Percentiles rank a stretch among this genome's conserved stretches.
These are phyloP conservation scores for Taphrina deformans DNA, from an alignment of 1,139 yeast genomes.

Conservation along the genomic window DNA sequence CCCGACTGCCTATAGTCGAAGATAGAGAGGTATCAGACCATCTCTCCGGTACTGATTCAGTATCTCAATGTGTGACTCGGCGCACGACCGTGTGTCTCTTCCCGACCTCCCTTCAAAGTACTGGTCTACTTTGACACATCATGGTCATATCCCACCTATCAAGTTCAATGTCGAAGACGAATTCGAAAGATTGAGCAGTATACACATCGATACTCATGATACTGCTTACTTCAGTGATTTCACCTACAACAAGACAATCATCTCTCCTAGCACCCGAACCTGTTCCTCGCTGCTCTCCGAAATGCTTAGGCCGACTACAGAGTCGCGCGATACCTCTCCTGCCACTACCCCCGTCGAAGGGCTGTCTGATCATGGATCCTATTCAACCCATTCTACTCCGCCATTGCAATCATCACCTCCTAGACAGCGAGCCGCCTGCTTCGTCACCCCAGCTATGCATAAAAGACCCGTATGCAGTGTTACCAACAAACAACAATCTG, in stretches of 20 bases:
- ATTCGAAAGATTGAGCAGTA: not conserved
- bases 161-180: slow-evolving; percentile 3
- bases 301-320: slow-evolving; percentile 10
- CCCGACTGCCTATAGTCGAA: slow-evolving; percentile 11
- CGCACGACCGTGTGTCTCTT: not conserved
- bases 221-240: slow-evolving; percentile 20
- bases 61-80: not conserved
- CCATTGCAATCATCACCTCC: slow-evolving; percentile 26
- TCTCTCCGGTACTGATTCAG: not conserved
- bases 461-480: not conserved
- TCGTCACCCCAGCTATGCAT: not conserved
- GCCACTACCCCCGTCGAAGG: slow-evolving; percentile 20
- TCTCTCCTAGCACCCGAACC: slow-evolving; percentile 22
- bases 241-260: slow-evolving; percentile 7
- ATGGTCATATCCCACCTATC: not conserved
- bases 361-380: slow-evolving; percentile 26
- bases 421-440: not conserved
- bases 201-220: slow-evolving; percentile 8
- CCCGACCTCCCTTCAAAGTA: slow-evolving; percentile 18
- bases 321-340: slow-evolving; percentile 7
- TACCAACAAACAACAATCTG: not conserved
- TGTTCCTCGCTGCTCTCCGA: slow-evolving; percentile 28
- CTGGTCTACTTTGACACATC: slow-evolving; percentile 18
- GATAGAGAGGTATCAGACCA: not conserved
- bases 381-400: slow-evolving; percentile 26